Evolutionary conservation across 306 rosid genomes (phyloP).

Genomic region (Prunus padus): DNA sequence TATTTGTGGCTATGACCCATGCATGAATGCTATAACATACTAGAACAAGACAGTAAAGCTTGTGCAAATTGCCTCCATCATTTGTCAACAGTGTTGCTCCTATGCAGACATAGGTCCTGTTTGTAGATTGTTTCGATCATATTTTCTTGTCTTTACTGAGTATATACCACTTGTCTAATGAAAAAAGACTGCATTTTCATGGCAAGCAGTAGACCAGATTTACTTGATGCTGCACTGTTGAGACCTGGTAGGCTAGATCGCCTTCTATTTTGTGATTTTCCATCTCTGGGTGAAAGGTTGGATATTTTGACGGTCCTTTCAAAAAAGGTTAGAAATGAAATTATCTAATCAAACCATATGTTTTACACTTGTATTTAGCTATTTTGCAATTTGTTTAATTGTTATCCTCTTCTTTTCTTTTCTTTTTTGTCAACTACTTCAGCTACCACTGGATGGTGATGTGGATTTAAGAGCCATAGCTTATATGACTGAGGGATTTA

Average conservation of each 20-base stretch:
- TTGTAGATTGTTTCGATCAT: conserved; percentile 1
- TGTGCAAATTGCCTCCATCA: neutral
- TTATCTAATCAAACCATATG: conserved; percentile 3
- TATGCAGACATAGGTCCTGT: neutral
- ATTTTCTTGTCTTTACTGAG: neutral
- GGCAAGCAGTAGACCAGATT: conserved; percentile 93
- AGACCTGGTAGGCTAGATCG: conserved; percentile 98
- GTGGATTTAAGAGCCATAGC: conserved; percentile 76
- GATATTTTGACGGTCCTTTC: conserved; percentile 88
- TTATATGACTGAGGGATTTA: conserved; percentile 79
- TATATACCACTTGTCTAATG: neutral
- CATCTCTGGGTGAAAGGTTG: conserved; percentile 71
- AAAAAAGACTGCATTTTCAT: conserved; percentile 26
- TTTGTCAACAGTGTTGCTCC: neutral
- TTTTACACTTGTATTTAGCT: conserved; percentile 6
- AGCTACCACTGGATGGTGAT: conserved; percentile 70
- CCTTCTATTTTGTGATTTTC: conserved; percentile 91
- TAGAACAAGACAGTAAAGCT: neutral
- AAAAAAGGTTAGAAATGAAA: conserved; percentile 56
- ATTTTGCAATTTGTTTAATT: neutral
- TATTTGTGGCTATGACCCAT: neutral
- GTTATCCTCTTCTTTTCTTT: neutral
- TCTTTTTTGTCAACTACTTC: conserved; percentile 22
- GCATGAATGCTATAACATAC: neutral
- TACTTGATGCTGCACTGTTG: conserved; percentile 92